These are phyloP conservation scores for Przewalskia tangutica DNA, from an alignment of 257 asterid species.

Conservation along the genomic window DNA sequence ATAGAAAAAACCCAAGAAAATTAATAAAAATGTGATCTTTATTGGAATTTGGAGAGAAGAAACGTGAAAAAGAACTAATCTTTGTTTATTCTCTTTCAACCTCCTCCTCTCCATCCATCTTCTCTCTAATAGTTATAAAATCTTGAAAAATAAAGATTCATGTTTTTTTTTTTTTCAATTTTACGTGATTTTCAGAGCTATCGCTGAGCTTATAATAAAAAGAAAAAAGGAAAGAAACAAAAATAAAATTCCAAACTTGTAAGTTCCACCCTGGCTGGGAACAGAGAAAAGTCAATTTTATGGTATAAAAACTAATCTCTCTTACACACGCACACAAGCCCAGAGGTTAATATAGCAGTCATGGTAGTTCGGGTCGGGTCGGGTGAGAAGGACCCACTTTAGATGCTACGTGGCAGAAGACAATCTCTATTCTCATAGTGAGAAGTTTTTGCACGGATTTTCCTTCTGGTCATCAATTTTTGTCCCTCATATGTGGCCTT, in stretches of 20 bases:
- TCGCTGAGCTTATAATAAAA: not conserved
- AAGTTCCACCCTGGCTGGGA: not conserved
- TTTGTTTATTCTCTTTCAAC: not conserved
- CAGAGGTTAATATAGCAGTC: not conserved
- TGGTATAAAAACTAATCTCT: not conserved
- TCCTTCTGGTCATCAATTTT: too few relatives aligned
- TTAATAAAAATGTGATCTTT: not conserved
- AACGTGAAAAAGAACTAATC: constrained; percentile 16
- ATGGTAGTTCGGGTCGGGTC: too few relatives aligned
- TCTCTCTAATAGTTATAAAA: not conserved
- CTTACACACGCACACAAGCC: not conserved
- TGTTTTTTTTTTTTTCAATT: not conserved
- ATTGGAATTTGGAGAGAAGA: constrained; percentile 15
- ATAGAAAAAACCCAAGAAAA: not conserved
- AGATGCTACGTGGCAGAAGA: not conserved
- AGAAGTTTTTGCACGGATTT: too few relatives aligned
- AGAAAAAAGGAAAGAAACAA: not conserved
- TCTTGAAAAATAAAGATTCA: not conserved
- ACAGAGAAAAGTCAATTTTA: constrained; percentile 16
- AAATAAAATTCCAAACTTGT: not conserved
- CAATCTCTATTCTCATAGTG: too few relatives aligned
- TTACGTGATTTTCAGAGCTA: constrained; percentile 26
- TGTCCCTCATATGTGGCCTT: too few relatives aligned
- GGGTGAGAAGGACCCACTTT: not conserved
- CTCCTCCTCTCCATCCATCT: not conserved